Evolutionary conservation across 805 yeast species (phyloP).

Genomic region (Metschnikowia shivogae): DNA sequence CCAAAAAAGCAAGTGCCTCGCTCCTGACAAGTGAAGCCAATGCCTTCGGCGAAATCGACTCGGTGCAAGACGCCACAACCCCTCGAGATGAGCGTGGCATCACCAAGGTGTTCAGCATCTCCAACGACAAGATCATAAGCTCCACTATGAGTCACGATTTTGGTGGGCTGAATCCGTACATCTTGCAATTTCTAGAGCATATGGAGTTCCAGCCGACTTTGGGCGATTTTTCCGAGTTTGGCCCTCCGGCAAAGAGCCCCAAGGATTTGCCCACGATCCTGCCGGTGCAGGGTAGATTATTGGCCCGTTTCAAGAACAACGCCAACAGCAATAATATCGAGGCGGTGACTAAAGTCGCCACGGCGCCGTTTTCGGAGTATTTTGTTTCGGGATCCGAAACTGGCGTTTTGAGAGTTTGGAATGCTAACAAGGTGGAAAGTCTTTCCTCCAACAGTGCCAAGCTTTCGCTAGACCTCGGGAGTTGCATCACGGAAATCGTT

Average conservation of each 20-base stretch:
- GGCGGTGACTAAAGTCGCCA: conserved; percentile 51
- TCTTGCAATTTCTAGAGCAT: conserved; percentile 51
- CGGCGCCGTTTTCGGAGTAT: conserved; percentile 58
- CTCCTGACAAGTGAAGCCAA: conserved; percentile 39
- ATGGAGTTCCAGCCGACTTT: conserved; percentile 54
- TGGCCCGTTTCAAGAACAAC: conserved; percentile 39
- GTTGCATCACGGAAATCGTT: conserved; percentile 45
- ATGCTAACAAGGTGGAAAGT: conserved; percentile 56
- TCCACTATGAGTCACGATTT: conserved; percentile 52
- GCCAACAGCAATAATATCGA: conserved; percentile 55
- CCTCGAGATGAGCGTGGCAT: conserved; percentile 2
- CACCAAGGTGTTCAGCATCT: conserved; percentile 30
- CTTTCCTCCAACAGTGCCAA: conserved; percentile 46
- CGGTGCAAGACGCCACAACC: conserved; percentile 20
- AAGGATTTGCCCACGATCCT: conserved; percentile 5
- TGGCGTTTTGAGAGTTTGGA: conserved; percentile 79
- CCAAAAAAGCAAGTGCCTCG: conserved; percentile 32
- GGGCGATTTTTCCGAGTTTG: conserved; percentile 67
- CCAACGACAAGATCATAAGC: conserved; percentile 28
- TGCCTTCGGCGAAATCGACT: conserved; percentile 44
- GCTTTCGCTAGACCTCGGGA: conserved; percentile 41
- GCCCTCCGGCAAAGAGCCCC: conserved; percentile 24
- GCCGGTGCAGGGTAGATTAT: conserved; percentile 41
- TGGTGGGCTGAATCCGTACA: conserved; percentile 61
- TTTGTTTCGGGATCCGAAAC: conserved; percentile 76